These are phyloP conservation scores for Gamarada debralockiae DNA, from an alignment of 495 filamentous ascomycete genomes.

Conservation along the genomic window DNA sequence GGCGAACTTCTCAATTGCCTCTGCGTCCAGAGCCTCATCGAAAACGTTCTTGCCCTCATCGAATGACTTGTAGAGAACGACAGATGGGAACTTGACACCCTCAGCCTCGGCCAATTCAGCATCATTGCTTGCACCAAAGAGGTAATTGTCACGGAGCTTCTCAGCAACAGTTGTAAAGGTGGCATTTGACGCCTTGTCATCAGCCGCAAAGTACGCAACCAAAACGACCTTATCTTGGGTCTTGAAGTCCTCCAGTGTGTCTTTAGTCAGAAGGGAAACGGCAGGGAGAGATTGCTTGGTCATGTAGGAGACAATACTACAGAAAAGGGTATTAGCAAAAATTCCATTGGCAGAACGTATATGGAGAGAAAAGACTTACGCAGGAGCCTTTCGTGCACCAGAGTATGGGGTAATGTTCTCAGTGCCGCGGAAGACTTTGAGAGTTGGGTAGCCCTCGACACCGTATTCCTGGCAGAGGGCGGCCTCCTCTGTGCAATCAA, in stretches of 20 bases:
- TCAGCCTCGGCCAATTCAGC: slow-evolving; percentile 81
- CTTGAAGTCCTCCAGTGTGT: slow-evolving; percentile 93
- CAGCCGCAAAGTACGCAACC: slow-evolving; percentile 78
- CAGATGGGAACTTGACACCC: slow-evolving; percentile 77
- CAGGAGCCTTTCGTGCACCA: slow-evolving; percentile 84
- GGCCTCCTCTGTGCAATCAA: slow-evolving; percentile 94
- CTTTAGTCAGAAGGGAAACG: slow-evolving; percentile 74
- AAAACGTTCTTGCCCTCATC: slow-evolving; percentile 92
- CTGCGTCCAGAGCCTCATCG: slow-evolving; percentile 71
- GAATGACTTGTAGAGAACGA: slow-evolving; percentile 97
- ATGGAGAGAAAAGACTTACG: slow-evolving; percentile 53
- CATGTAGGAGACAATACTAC: slow-evolving; percentile 96
- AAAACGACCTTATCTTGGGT: slow-evolving; percentile 94
- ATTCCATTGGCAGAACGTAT: neutral
- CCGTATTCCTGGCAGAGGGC: slow-evolving; percentile 86
- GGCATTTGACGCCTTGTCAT: slow-evolving; percentile 81
- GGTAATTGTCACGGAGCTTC: slow-evolving; percentile 80
- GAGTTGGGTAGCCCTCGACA: slow-evolving; percentile 94
- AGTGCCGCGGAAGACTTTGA: slow-evolving; percentile 97
- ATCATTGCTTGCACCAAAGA: slow-evolving; percentile 86
- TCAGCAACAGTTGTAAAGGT: slow-evolving; percentile 79
- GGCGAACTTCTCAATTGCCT: slow-evolving; percentile 75
- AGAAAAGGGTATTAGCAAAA: slow-evolving; percentile 26
- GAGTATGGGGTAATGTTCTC: slow-evolving; percentile 79
- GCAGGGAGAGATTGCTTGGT: slow-evolving; percentile 95